Base-by-base conservation (phyloP, 345 rosid genomes). In the Brassica incana region DNA sequence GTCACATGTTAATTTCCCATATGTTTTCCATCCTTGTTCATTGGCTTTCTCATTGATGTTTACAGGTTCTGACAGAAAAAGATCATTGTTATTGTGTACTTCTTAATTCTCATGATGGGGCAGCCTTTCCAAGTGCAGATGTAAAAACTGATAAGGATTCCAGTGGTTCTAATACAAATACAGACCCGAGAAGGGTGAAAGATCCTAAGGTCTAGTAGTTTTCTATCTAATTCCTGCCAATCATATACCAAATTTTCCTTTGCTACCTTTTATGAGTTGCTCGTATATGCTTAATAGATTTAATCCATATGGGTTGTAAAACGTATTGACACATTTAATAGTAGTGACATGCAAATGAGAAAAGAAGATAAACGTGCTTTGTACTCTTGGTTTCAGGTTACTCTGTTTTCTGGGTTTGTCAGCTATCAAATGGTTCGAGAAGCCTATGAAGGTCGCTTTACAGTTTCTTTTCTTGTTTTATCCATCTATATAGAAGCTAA, bases 401-500 rank as follows among this genome's bases (percentile, higher is more conserved):
- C 98, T 73, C 85, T 93, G 84, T 95, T 96, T 88, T 96, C 98
- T 60, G 99, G 98, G 76, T 93, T 96, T 86, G 98, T 92, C 72
- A 93, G 91, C 94, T 96, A 92, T 86, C 98, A 89, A 83, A 93
- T 96, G 98, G 99, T 96, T 79, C 89, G 92, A 84, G 97, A 96
- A 80, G 98, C 99, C 82, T 93, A 92, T 80, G 92, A 88, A 84
- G 99, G 99, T 96, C 77, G 20, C 18, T 75, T 43, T 63, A 77
- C 78, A 1, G 16, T 60, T 43, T 65, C 25, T 15, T 25, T 40
- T 48, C 6, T 12, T 50, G n/a, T 36, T 18, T 64, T 35, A 32
- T 80, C 5, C 63, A 69, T 52, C 8, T 6, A 8, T 6, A 8
- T 54, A 63, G 66, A 56, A 52, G 40, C 23, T 56, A 54, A 6